Conservation (phyloP, 1,139 yeast genomes). For the Debaryomyces subglobosus region DNA sequence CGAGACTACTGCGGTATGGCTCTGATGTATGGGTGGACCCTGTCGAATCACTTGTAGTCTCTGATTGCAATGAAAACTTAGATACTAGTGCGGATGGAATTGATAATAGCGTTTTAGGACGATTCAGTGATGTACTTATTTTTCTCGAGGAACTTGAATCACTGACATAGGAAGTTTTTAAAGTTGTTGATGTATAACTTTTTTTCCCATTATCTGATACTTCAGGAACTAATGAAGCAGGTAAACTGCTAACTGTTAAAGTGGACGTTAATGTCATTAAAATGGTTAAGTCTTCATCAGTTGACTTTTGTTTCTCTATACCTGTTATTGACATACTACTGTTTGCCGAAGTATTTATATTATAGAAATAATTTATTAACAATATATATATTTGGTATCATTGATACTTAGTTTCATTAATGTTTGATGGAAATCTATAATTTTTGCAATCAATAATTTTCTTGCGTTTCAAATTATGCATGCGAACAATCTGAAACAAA, state of each 20-base stretch:
- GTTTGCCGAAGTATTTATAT: background rate
- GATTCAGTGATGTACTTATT: background rate
- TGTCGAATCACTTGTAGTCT: background rate
- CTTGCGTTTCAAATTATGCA: constrained; percentile 3
- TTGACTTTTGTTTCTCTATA: constrained; percentile 2
- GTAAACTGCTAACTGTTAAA: constrained; percentile 15
- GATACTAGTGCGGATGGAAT: constrained; percentile 9
- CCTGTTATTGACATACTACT: background rate
- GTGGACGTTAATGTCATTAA: constrained; percentile 25
- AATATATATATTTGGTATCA: constrained; percentile 1
- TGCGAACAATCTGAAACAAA: constrained; percentile 1
- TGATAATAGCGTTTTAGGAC: constrained; percentile 9
- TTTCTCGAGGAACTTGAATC: background rate
- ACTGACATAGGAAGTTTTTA: background rate
- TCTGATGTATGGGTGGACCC: constrained; percentile 9
- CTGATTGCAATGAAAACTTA: constrained; percentile 8
- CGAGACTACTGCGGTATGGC: constrained; percentile 7
- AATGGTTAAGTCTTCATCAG: constrained; percentile 17
- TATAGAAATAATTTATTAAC: background rate
- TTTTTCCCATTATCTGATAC: background rate
- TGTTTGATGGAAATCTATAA: background rate
- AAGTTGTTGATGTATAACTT: constrained; percentile 2
- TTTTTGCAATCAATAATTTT: constrained; percentile 6
- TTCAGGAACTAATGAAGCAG: constrained; percentile 4
- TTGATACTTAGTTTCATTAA: background rate